phyloP scores from a whole-genome alignment of 2,329 filamentous ascomycete species.

The Stachybotrys chartarum region DNA sequence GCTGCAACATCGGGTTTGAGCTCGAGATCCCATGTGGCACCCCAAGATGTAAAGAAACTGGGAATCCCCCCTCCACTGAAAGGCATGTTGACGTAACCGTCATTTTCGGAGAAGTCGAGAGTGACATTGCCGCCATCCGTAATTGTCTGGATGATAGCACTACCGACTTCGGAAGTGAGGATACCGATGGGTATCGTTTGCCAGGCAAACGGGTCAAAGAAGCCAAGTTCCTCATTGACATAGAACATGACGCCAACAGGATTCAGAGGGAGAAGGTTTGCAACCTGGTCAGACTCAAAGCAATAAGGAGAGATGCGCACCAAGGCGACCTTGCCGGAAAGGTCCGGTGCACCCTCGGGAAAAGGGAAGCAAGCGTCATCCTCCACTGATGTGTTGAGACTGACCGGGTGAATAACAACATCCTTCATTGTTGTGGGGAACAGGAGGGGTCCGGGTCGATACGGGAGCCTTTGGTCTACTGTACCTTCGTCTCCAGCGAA shows the following conservation, averaged over 20 bases:
- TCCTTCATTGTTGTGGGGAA: not conserved
- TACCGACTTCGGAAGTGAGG: not conserved
- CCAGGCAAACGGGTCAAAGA: not conserved
- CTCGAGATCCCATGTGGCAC: not conserved
- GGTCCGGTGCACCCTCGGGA: conserved; percentile 1
- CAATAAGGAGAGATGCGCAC: not conserved
- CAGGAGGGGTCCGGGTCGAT: not conserved
- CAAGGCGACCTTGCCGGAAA: not conserved
- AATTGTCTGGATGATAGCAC: not conserved
- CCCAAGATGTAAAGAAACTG: conserved; percentile 1
- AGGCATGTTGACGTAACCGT: conserved; percentile 1
- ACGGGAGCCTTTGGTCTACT: not conserved
- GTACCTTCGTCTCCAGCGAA: not conserved
- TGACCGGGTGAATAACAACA: not conserved
- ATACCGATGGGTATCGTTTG: not conserved
- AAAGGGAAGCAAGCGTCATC: conserved; percentile 6
- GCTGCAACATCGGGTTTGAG: not conserved
- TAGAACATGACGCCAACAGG: not conserved
- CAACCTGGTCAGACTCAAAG: not conserved
- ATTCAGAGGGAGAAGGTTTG: not conserved
- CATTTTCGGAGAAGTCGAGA: not conserved
- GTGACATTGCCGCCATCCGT: not conserved
- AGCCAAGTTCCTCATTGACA: not conserved
- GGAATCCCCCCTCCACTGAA: not conserved
- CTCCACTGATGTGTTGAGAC: conserved; percentile 1